Evolutionary conservation across 1,284 basidiomycete species (phyloP), one percentile per base, ranked within the genome.

Genomic region (Irpex sp.): DNA sequence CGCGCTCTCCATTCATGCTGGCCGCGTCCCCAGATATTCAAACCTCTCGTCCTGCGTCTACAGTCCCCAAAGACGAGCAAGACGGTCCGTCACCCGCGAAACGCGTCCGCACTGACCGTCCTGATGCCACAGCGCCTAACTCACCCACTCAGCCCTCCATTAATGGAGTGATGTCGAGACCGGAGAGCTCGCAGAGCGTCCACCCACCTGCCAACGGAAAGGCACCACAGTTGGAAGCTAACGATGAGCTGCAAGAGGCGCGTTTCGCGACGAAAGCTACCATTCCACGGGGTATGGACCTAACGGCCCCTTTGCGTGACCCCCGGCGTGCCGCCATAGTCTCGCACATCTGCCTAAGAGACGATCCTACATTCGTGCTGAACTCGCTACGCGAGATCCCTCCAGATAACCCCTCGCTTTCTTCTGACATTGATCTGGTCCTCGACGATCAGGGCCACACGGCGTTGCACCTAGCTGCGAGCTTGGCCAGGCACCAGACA

Each of bases 391-490:
- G 86, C 55, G 86, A 88, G 70, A 79, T 89, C 33, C 77, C 81
- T 7, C 78, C 82, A 7, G 81, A 86, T 65, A 79, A 81, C 58
- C 69, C 72, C 21, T 67, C 66, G 63, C 64, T 69, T 59, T 68
- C 65, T 67, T 74, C 53, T 21, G 93, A 95, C 65, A 78, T 92
- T 57, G 92, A 98, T 73, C 82, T 86, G 17, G 83, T 95, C 51
- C 85, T 98, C 46, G 97, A 99, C 71, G 94, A 98, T 67, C 91
- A 96, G 71, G 94, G 95, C 0, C 97, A 99, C 75, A 95, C 95
- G 0, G 90, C 97, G 5, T 81, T 99, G 33, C 97, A 99, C 74
- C 87, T 98, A 72, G 96, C 97, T 0, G 89, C 94, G 5, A 93
- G 95, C 43, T 82, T 98, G 51, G 94, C 89, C 1, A 85, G 92